phyloP scores from a whole-genome alignment of 1,284 basidiomycete species.

The Pseudozyma flocculosa region DNA sequence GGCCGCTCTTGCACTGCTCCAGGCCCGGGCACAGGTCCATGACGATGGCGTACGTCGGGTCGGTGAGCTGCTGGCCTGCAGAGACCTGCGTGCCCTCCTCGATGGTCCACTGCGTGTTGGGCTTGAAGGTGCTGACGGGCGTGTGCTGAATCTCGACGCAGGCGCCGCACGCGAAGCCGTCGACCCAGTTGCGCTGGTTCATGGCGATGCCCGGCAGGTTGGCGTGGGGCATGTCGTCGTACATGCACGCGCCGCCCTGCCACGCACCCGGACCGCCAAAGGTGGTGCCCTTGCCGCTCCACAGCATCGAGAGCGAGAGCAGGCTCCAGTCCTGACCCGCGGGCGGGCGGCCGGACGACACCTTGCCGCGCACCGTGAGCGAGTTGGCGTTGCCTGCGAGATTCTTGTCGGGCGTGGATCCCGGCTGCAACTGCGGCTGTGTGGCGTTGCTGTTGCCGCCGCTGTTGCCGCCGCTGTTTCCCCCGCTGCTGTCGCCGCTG shows the following conservation, averaged over 20 bases:
- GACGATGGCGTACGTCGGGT: constrained; percentile 26
- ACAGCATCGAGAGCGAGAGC: not conserved
- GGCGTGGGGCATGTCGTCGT: constrained; percentile 20
- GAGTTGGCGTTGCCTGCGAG: not conserved
- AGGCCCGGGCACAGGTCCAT: constrained; percentile 28
- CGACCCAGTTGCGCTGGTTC: constrained; percentile 28
- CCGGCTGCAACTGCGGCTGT: too few relatives aligned
- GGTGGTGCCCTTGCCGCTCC: constrained; percentile 7
- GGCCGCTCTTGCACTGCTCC: constrained; percentile 26
- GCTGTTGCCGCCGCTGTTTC: too few relatives aligned
- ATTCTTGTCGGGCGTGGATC: too few relatives aligned
- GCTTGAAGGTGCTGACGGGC: constrained; percentile 15
- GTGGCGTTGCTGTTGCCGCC: too few relatives aligned
- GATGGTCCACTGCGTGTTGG: constrained; percentile 12
- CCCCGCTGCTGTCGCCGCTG: too few relatives aligned
- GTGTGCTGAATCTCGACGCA: constrained; percentile 31
- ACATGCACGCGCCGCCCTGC: constrained; percentile 36
- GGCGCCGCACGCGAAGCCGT: constrained; percentile 31
- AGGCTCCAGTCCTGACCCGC: not conserved
- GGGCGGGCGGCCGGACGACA: not conserved
- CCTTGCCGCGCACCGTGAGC: not conserved
- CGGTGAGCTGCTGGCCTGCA: constrained; percentile 6
- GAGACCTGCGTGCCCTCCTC: constrained; percentile 5
- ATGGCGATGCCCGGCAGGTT: constrained; percentile 26
- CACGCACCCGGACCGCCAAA: constrained; percentile 16